Base-by-base conservation (phyloP, 371 early-diverging fungal species). In the Fennellomyces sp. region DNA sequence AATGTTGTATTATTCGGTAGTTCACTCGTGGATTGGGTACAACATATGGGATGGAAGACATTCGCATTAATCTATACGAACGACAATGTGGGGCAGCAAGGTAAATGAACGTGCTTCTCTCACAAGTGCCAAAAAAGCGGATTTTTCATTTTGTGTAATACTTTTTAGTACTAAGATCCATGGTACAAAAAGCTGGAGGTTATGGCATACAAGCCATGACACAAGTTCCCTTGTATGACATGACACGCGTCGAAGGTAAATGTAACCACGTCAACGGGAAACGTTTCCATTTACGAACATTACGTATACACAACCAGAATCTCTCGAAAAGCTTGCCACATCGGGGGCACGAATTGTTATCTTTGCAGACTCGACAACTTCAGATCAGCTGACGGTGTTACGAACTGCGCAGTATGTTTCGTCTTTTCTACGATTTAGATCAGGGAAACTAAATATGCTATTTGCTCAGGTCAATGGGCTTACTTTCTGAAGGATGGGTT, bases 51-150 rank as follows among this genome's bases (percentile, higher is more conserved):
- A 0, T 78, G 79, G 79, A 36, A 28, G 21, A 65, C 35, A 42
- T 78, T 73, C 61, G 68, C 75, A 15, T 25, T 78, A 5, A 45
- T 78, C 5, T 75, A 78, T 41, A 66, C 73, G 7, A 65, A 75
- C 25, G 75, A 75, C 49, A 55, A 59, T 48, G 67, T 75, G 15
- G 79, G 79, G 1, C 69, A 69, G 53, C 69, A 72, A 69, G 58
- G 72, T 72, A 56, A 38, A 27, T 7, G n/a, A 13, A 35, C 33
- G n/a, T 31, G 31, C 23, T 8, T 30, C 8, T n/a, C 19, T 29
- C 6, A n/a, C 23, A 39, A 39, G 17, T 39, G 5, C 10, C 10
- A 39, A 45, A 45, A 23, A 45, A 45, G n/a, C 23, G 4, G 23
- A 17, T 5, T 3, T 0, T 19, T 39, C 13, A 1, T 28, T 36